Evolutionary conservation across 345 rosid species (phyloP).

Genomic region (Pugionium cornutum): DNA sequence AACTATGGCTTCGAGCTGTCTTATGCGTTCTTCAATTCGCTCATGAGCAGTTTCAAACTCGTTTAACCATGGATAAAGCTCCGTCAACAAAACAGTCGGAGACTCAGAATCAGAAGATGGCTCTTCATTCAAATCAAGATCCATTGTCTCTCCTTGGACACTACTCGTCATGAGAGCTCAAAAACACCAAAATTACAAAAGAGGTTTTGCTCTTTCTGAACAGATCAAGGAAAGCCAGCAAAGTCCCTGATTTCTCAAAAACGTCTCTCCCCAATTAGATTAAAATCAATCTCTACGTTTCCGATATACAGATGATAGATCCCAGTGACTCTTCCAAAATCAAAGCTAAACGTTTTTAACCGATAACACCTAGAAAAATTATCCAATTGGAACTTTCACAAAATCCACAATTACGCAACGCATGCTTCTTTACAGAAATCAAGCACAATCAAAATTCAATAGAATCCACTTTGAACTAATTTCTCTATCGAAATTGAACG

Average conservation of each 20-base stretch:
- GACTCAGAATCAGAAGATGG: slow-evolving; percentile 41
- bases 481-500: slow-evolving; percentile 1
- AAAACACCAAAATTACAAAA: slow-evolving; percentile 4
- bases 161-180: slow-evolving; percentile 26
- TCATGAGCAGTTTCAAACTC: slow-evolving; percentile 54
- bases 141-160: slow-evolving; percentile 47
- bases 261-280: neutral
- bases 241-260: neutral
- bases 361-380: neutral
- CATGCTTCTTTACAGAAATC: slow-evolving; percentile 33
- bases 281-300: neutral
- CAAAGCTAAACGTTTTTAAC: neutral
- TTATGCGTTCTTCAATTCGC: slow-evolving; percentile 56
- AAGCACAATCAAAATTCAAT: neutral
- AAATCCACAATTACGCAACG: slow-evolving; percentile 20
- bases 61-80: slow-evolving; percentile 33
- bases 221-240: slow-evolving; percentile 22
- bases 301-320: slow-evolving; percentile 21
- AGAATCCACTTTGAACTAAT: slow-evolving; percentile 7
- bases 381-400: neutral
- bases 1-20: slow-evolving; percentile 56
- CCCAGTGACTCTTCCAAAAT: neutral
- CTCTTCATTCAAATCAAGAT: slow-evolving; percentile 59
- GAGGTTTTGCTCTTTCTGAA: neutral
- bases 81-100: slow-evolving; percentile 32